phyloP scores from a whole-genome alignment of 2,329 filamentous ascomycete genomes.

The Ceratocystis cubensis region DNA sequence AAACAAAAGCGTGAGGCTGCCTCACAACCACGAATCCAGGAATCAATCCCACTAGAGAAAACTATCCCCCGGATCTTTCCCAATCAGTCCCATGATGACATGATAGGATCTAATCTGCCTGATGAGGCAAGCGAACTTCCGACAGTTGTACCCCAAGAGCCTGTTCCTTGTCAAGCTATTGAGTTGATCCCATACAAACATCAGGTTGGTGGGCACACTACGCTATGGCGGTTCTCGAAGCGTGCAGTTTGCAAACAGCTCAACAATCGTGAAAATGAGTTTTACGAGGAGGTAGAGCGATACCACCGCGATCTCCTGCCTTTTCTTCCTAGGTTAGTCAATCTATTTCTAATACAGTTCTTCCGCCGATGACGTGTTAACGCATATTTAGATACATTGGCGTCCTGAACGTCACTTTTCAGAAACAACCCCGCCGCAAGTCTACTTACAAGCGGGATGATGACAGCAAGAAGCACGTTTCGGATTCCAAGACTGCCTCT shows the following conservation, averaged over 20 bases:
- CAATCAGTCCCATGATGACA: neutral
- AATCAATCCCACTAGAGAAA: neutral
- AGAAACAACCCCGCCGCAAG: conserved; percentile 61
- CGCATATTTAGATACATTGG: conserved; percentile 65
- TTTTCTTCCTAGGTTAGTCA: conserved; percentile 69
- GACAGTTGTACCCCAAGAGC: conserved; percentile 22
- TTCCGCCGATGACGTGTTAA: neutral
- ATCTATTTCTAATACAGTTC: neutral
- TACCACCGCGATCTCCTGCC: conserved; percentile 79
- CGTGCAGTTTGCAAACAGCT: conserved; percentile 95
- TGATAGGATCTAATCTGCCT: neutral
- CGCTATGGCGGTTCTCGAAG: conserved; percentile 88
- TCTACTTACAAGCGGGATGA: conserved; percentile 43
- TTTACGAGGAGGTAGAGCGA: conserved; percentile 91
- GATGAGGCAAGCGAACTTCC: conserved; percentile 7
- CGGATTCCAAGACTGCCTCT: conserved; percentile 7
- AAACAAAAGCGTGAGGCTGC: conserved; percentile 1
- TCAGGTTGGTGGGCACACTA: conserved; percentile 93
- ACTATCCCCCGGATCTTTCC: neutral
- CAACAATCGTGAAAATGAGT: conserved; percentile 96
- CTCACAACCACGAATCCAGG: neutral
- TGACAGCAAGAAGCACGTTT: conserved; percentile 24
- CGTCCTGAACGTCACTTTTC: conserved; percentile 90
- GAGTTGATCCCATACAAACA: conserved; percentile 95
- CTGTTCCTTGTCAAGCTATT: conserved; percentile 65